Conservation (phyloP, 306 rosid species). For the Dalbergia cultrata region DNA sequence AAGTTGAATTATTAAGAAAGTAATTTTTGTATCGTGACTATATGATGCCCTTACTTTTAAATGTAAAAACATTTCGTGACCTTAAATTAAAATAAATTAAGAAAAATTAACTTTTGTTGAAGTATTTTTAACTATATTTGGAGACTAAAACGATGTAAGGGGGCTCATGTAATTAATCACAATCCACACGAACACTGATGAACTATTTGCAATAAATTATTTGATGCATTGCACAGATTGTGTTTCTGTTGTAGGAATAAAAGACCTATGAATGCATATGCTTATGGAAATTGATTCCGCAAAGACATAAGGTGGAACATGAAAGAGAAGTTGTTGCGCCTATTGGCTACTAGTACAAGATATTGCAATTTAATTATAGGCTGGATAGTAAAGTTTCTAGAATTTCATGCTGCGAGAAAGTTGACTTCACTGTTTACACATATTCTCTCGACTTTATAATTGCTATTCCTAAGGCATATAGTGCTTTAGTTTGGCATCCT, state of each 20-base stretch:
- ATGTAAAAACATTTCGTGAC: no score
- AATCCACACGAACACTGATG: neutral
- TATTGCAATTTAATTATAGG: slow-evolving; percentile 8
- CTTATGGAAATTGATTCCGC: neutral
- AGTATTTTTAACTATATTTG: no score
- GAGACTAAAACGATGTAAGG: neutral
- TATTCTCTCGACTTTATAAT: slow-evolving; percentile 8
- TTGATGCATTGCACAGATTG: neutral
- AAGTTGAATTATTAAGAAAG: neutral
- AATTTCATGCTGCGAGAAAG: slow-evolving; percentile 18
- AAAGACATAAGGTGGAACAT: neutral
- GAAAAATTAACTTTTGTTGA: no score
- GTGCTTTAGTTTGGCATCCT: slow-evolving; percentile 13
- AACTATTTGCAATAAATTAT: neutral
- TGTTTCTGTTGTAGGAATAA: neutral
- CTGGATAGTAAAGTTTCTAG: neutral
- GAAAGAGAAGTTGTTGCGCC: neutral
- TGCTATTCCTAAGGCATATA: neutral
- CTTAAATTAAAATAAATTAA: no score
- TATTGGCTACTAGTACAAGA: neutral
- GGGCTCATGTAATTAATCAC: neutral
- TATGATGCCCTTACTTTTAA: no score
- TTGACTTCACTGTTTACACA: slow-evolving; percentile 15
- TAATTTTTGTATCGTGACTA: neutral
- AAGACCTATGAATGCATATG: slow-evolving; percentile 11